These are phyloP conservation scores for Aphanomyces stellatus DNA, from an alignment of 352 stramenopile species.

Conservation along the genomic window DNA sequence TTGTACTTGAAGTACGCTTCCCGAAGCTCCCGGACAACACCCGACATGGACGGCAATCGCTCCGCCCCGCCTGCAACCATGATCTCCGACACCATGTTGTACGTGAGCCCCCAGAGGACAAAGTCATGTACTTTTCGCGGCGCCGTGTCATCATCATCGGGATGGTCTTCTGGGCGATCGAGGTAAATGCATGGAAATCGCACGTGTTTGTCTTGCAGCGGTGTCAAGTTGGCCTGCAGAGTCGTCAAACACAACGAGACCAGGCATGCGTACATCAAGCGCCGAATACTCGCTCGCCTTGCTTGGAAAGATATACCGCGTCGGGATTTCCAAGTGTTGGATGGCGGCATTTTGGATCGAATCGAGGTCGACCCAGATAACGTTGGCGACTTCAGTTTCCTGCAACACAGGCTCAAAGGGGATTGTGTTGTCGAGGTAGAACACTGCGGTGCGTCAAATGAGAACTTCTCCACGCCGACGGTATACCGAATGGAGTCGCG, in stretches of 20 bases:
- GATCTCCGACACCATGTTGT: conserved; percentile 54
- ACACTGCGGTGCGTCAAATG: conserved; percentile 33
- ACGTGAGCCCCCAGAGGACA: conserved; percentile 76
- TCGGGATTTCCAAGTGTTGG: conserved; percentile 42
- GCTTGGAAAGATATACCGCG: conserved; percentile 54
- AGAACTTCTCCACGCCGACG: neutral
- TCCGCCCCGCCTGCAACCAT: conserved; percentile 27
- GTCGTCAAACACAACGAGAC: too few species aligned
- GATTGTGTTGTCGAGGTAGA: conserved; percentile 46
- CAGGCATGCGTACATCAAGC: too few species aligned
- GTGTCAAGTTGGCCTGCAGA: neutral
- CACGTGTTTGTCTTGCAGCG: conserved; percentile 37
- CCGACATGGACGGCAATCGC: neutral
- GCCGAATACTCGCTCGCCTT: too few species aligned
- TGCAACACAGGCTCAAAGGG: conserved; percentile 46
- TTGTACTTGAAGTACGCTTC: neutral
- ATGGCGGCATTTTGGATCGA: conserved; percentile 65
- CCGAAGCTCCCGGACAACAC: neutral
- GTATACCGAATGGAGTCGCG: conserved; percentile 15
- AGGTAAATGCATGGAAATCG: conserved; percentile 69
- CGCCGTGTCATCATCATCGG: conserved; percentile 30
- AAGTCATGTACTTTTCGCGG: conserved; percentile 54
- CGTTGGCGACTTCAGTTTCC: conserved; percentile 58
- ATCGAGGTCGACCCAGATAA: conserved; percentile 75
- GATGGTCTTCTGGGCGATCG: conserved; percentile 35